Conservation (phyloP, 2,329 filamentous ascomycete genomes). For the Ramichloridium luteum region DNA sequence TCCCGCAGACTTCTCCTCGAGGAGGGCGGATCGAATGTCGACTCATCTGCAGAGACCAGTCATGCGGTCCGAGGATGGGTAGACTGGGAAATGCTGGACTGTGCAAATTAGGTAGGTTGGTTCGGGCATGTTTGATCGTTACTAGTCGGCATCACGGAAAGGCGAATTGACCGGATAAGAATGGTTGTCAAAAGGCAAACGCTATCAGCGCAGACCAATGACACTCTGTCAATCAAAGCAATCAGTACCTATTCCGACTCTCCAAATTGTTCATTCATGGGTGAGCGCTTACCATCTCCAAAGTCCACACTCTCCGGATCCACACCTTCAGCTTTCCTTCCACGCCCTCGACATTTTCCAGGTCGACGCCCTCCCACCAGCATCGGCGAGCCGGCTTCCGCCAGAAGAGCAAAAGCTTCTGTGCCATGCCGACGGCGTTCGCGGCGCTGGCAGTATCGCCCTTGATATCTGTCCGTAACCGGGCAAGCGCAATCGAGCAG, state of each 20-base stretch:
- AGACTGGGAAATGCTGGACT: too few relatives aligned
- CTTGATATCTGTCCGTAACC: slow-evolving; percentile 65
- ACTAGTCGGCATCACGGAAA: too few relatives aligned
- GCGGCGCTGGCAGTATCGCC: slow-evolving; percentile 62
- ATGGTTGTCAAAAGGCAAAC: too few relatives aligned
- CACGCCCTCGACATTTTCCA: slow-evolving; percentile 79
- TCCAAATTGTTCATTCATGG: neutral
- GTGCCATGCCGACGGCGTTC: slow-evolving; percentile 87
- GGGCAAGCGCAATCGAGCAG: slow-evolving; percentile 85
- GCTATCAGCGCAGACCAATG: slow-evolving; percentile 19
- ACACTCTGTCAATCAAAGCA: slow-evolving; percentile 15
- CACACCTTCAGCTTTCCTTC: slow-evolving; percentile 91
- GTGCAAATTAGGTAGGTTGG: too few relatives aligned
- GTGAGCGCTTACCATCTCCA: slow-evolving; percentile 65
- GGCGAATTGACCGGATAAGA: too few relatives aligned
- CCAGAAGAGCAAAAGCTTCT: slow-evolving; percentile 96
- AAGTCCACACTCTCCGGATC: slow-evolving; percentile 95
- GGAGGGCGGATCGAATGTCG: too few relatives aligned
- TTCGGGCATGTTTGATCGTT: too few relatives aligned
- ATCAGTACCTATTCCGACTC: neutral
- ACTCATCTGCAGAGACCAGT: too few relatives aligned
- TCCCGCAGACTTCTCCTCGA: too few relatives aligned
- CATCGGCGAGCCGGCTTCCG: slow-evolving; percentile 89
- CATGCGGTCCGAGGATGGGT: too few relatives aligned
- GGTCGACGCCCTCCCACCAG: slow-evolving; percentile 97